A percentile compares a stretch with the other conserved stretches of the same genome.
Conservation (phyloP, 768 basidiomycete species). For the Lactarius vividus region DNA sequence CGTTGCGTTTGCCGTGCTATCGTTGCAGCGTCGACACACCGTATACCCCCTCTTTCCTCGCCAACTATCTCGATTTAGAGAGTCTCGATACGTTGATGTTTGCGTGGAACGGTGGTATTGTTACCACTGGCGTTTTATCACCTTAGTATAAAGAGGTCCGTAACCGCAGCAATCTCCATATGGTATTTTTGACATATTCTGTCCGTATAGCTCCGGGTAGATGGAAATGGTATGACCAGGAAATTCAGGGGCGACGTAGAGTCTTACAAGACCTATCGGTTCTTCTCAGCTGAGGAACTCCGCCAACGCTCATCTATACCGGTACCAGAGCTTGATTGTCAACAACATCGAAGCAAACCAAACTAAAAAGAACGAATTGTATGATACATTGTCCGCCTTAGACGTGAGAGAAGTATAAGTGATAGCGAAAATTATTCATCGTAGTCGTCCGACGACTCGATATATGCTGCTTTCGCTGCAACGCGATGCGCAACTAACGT, state of each 20-base stretch:
- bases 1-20: slow-evolving; percentile 87
- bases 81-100: slow-evolving; percentile 91
- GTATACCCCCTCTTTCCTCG: too few species aligned
- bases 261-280: slow-evolving; percentile 70
- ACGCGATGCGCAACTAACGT: slow-evolving; percentile 40
- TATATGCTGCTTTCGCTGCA: slow-evolving; percentile 39
- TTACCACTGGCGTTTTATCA: slow-evolving; percentile 66
- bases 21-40: too few species aligned
- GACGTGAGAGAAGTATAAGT: slow-evolving; percentile 35
- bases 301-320: neutral
- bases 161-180: slow-evolving; percentile 1
- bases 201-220: slow-evolving; percentile 80
- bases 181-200: slow-evolving; percentile 19
- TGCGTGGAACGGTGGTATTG: slow-evolving; percentile 92
- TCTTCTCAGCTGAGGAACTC: neutral
- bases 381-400: neutral
- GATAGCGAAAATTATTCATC: slow-evolving; percentile 35
- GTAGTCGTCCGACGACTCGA: slow-evolving; percentile 47
- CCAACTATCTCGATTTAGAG: too few species aligned
- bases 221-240: slow-evolving; percentile 66
- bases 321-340: slow-evolving; percentile 26
- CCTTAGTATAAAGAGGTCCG: slow-evolving; percentile 74
- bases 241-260: slow-evolving; percentile 81
- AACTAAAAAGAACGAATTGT: neutral
- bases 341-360: slow-evolving; percentile 37